Conservation (phyloP, 345 rosid species). For the Viola odorata region DNA sequence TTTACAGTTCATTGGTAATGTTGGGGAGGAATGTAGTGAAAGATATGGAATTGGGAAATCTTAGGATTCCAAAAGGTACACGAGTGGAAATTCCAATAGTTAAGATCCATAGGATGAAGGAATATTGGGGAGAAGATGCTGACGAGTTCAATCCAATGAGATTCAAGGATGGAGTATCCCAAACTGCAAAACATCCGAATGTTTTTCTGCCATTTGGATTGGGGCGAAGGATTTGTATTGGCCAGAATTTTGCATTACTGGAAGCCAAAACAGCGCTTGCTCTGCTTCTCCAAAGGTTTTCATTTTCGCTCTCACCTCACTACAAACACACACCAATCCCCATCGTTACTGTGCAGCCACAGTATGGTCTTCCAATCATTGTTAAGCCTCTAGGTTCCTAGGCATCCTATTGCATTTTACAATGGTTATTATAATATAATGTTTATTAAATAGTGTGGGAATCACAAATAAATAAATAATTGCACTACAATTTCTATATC, state of each 20-base stretch:
- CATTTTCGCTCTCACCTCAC: conserved; percentile 45
- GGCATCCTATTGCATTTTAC: too few relatives aligned
- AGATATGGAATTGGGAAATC: conserved; percentile 39
- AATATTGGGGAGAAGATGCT: conserved; percentile 58
- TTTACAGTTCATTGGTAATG: conserved; percentile 40
- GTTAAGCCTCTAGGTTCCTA: conserved; percentile 16
- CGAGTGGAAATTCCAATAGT: conserved; percentile 15
- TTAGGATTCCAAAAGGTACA: conserved; percentile 44
- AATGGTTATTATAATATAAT: too few relatives aligned
- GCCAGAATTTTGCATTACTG: conserved; percentile 56
- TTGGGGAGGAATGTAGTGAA: conserved; percentile 30
- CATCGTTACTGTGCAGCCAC: conserved; percentile 37
- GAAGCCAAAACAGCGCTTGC: conserved; percentile 52
- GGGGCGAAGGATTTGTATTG: conserved; percentile 61
- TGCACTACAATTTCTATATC: too few relatives aligned
- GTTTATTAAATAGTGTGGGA: too few relatives aligned
- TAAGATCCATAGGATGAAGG: conserved; percentile 37
- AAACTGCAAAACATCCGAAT: conserved; percentile 44
- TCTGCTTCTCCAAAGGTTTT: conserved; percentile 43
- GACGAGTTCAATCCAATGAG: conserved; percentile 50
- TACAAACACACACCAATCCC: conserved; percentile 41
- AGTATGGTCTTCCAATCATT: conserved; percentile 40
- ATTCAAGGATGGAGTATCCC: conserved; percentile 37
- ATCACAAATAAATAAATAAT: too few relatives aligned
- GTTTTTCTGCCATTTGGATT: conserved; percentile 38